phyloP scores from a whole-genome alignment of 208 protist genomes.

The Trypanosoma cruzi region DNA sequence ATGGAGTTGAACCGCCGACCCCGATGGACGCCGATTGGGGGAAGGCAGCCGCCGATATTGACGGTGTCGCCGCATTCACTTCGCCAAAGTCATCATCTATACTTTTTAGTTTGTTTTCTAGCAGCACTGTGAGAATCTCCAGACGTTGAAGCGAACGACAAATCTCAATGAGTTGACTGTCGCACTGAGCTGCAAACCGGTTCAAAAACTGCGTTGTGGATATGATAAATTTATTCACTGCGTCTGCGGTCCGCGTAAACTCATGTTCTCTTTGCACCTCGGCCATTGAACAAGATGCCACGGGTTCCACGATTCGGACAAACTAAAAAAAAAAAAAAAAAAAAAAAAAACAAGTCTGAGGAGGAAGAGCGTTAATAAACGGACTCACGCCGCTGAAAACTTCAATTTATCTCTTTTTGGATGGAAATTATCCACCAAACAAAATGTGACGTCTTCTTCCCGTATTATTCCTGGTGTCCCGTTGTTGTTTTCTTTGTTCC shows the following conservation, averaged over 20 bases:
- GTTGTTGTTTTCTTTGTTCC: not conserved
- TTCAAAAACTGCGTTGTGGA: conserved; percentile 85
- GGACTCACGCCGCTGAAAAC: not conserved
- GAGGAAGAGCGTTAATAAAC: not conserved
- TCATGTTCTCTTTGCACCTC: conserved; percentile 37
- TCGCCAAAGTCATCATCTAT: conserved; percentile 35
- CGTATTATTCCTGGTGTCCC: not conserved
- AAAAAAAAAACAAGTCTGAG: not conserved
- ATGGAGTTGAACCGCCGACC: not conserved
- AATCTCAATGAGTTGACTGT: conserved; percentile 58
- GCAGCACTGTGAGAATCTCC: conserved; percentile 61
- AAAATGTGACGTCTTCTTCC: not conserved
- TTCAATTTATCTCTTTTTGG: too few species aligned
- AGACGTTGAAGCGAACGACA: conserved; percentile 49
- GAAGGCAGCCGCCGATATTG: not conserved
- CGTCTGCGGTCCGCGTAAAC: conserved; percentile 50
- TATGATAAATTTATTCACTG: conserved; percentile 79
- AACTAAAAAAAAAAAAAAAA: not conserved
- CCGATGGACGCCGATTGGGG: not conserved
- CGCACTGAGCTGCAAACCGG: conserved; percentile 74
- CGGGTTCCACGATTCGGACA: too few species aligned
- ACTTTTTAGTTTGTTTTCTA: conserved; percentile 71
- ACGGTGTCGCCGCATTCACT: not conserved
- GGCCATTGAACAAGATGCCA: conserved; percentile 11
- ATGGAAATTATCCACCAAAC: not conserved